Conservation (phyloP, 768 basidiomycete species). For the Russula griseocarnosa region DNA sequence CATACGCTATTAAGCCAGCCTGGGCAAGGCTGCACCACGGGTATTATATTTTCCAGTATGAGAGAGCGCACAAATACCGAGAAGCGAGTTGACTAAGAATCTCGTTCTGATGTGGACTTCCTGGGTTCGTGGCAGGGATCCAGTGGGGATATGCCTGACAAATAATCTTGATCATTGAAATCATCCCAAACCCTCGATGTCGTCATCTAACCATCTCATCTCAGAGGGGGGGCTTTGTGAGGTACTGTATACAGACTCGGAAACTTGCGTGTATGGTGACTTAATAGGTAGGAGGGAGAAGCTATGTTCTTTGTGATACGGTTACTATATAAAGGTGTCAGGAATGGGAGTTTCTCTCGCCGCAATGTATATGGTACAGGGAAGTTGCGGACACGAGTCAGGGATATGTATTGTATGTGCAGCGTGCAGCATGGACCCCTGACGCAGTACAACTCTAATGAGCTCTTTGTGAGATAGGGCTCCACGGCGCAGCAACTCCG, state of each 20-base stretch:
- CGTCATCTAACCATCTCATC: background rate
- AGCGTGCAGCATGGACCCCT: background rate
- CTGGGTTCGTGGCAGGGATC: no score
- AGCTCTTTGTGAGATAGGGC: conserved; percentile 1
- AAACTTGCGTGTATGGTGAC: background rate
- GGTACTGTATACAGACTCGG: no score
- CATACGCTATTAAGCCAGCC: no score
- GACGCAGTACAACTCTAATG: background rate
- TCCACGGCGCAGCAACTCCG: background rate
- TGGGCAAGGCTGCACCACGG: no score
- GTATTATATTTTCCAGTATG: no score
- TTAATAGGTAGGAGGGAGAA: background rate
- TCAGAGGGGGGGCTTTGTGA: no score
- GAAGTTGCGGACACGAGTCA: background rate
- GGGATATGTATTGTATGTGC: background rate
- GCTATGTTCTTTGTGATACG: background rate
- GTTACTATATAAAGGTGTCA: background rate
- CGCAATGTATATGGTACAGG: background rate
- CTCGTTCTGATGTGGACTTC: background rate
- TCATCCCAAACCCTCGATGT: background rate
- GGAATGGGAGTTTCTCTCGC: background rate
- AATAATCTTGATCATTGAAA: background rate
- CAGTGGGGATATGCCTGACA: background rate
- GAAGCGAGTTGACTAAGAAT: background rate
- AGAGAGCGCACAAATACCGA: background rate